Conservation (phyloP, 495 filamentous ascomycete species). For the Daldinia vernicosa region DNA sequence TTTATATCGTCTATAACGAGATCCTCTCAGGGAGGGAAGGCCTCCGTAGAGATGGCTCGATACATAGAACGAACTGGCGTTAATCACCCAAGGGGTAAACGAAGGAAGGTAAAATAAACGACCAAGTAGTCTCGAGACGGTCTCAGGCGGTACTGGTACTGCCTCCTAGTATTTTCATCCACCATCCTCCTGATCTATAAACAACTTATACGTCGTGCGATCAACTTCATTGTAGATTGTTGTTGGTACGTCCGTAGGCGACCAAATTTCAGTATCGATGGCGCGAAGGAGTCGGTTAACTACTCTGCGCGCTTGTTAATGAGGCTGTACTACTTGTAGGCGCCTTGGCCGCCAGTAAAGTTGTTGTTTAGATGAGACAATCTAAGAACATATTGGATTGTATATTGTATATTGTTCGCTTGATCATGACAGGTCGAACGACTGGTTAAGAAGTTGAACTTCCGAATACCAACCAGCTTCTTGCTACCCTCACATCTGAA, state of each 20-base stretch:
- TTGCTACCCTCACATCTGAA: slow-evolving; percentile 12
- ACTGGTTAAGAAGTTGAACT: slow-evolving; percentile 15
- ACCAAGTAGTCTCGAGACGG: slow-evolving; percentile 13
- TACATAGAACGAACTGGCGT: slow-evolving; percentile 4
- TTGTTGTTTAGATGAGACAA: slow-evolving; percentile 24
- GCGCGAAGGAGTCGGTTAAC: slow-evolving; percentile 13
- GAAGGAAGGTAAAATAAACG: slow-evolving; percentile 25
- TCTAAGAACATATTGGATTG: slow-evolving; percentile 6
- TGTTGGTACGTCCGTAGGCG: slow-evolving; percentile 1
- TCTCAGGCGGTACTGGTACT: slow-evolving; percentile 19
- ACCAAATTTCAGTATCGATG: slow-evolving; percentile 16
- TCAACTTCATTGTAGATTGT: slow-evolving; percentile 8
- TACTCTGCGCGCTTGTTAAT: slow-evolving; percentile 21
- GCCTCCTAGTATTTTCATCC: slow-evolving; percentile 16
- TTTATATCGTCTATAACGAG: neutral
- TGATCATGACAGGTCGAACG: slow-evolving; percentile 31
- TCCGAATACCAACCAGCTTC: slow-evolving; percentile 15
- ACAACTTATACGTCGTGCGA: slow-evolving; percentile 25
- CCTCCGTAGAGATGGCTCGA: neutral
- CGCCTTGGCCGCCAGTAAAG: slow-evolving; percentile 13
- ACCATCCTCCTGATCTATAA: slow-evolving; percentile 41
- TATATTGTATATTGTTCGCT: slow-evolving; percentile 10
- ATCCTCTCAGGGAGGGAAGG: neutral
- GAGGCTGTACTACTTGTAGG: slow-evolving; percentile 14
- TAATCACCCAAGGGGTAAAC: slow-evolving; percentile 16